phyloP scores from a whole-genome alignment of 1,139 yeast genomes.

The Geotrichum citri-aurantii region DNA sequence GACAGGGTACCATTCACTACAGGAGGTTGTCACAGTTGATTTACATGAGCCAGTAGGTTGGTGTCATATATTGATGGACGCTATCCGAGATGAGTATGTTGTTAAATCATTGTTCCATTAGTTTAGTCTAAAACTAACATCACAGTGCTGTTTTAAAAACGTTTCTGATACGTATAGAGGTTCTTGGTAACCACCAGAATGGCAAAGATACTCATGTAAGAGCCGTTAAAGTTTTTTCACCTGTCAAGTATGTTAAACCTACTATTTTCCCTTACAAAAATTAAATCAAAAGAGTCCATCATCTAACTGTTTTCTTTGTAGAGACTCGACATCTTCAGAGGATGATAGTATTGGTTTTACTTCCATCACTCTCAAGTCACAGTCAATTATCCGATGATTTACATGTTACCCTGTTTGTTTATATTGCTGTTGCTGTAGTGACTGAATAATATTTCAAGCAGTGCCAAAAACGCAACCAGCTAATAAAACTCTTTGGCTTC shows the following conservation, averaged over 20 bases:
- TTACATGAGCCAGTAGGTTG: slow-evolving; percentile 79
- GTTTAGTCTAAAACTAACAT: not conserved
- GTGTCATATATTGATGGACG: slow-evolving; percentile 67
- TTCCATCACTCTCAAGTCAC: slow-evolving; percentile 33
- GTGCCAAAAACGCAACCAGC: not conserved
- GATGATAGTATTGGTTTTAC: slow-evolving; percentile 32
- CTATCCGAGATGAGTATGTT: slow-evolving; percentile 44
- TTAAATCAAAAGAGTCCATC: not conserved
- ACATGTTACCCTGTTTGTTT: not conserved
- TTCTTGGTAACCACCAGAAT: slow-evolving; percentile 82
- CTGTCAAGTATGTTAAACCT: slow-evolving; percentile 28
- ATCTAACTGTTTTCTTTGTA: slow-evolving; percentile 12
- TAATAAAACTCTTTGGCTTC: not conserved
- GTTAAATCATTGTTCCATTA: not conserved
- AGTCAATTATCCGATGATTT: slow-evolving; percentile 33
- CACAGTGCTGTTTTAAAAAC: slow-evolving; percentile 56
- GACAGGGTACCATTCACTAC: slow-evolving; percentile 75
- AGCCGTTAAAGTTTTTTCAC: slow-evolving; percentile 55
- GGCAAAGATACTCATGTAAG: slow-evolving; percentile 94
- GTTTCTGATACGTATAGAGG: slow-evolving; percentile 61
- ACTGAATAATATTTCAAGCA: not conserved
- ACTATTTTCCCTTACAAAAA: too few relatives aligned
- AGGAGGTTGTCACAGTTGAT: slow-evolving; percentile 63
- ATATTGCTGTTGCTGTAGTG: not conserved
- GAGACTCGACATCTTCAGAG: slow-evolving; percentile 24